A percentile compares a stretch with the other conserved stretches of the same genome.
phyloP scores from a whole-genome alignment of 2,329 filamentous ascomycete genomes.

The Aaosphaeria arxii region DNA sequence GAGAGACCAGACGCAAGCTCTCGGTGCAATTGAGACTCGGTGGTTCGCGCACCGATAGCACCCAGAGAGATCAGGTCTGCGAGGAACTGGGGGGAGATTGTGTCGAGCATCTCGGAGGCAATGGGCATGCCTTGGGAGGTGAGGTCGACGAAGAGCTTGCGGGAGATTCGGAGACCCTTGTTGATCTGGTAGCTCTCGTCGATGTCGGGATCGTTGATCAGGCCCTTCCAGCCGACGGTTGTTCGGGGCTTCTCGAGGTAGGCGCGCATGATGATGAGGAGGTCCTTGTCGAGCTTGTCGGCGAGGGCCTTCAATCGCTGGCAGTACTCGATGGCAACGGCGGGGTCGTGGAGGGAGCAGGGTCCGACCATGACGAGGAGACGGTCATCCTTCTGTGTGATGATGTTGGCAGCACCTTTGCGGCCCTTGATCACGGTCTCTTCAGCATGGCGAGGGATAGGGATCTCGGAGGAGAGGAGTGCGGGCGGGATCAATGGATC shows the following conservation, averaged over 20 bases:
- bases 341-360: constrained; percentile 95
- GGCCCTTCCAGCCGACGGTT: constrained; percentile 97
- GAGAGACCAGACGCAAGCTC: constrained; percentile 93
- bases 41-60: constrained; percentile 92
- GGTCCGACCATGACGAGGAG: constrained; percentile 93
- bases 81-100: constrained; percentile 96
- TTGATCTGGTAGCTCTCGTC: constrained; percentile 98
- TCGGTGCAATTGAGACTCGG: constrained; percentile 92
- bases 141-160: constrained; percentile 89
- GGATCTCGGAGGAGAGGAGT: constrained; percentile 82
- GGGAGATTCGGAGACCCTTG: constrained; percentile 90
- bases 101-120: constrained; percentile 97
- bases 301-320: constrained; percentile 72
- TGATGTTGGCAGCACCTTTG: constrained; percentile 67
- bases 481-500: constrained; percentile 89
- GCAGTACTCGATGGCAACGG: constrained; percentile 84
- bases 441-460: constrained; percentile 58
- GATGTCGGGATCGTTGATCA: constrained; percentile 99
- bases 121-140: constrained; percentile 88
- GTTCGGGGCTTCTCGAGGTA: constrained; percentile 99
- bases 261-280: constrained; percentile 94
- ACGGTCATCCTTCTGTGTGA: constrained; percentile 77
- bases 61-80: constrained; percentile 94
- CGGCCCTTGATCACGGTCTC: constrained; percentile 70
- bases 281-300: constrained; percentile 75